These are phyloP conservation scores for Plantago coronopus DNA, from an alignment of 305 asterid genomes.

Conservation along the genomic window DNA sequence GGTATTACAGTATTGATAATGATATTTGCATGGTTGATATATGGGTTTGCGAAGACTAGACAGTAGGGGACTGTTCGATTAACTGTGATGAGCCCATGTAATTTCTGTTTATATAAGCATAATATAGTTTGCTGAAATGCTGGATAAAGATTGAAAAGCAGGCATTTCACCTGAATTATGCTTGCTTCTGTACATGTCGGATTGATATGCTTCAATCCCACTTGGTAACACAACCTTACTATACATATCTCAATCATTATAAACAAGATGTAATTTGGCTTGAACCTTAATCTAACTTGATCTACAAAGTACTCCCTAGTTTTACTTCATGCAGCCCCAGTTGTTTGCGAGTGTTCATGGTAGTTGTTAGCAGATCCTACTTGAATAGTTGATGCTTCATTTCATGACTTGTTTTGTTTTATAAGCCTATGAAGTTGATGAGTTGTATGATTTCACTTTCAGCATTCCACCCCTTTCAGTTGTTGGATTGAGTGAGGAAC, in stretches of 20 bases:
- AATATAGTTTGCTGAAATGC: too few relatives aligned
- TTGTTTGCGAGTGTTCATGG: slow-evolving; percentile 12
- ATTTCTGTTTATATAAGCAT: too few relatives aligned
- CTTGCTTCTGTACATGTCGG: not conserved
- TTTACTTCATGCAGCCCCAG: not conserved
- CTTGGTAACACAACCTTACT: not conserved
- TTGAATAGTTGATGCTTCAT: not conserved
- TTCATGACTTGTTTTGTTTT: not conserved
- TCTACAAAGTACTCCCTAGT: not conserved
- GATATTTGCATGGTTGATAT: too few relatives aligned
- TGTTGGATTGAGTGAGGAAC: slow-evolving; percentile 89
- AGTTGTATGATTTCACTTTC: slow-evolving; percentile 32
- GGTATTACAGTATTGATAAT: too few relatives aligned
- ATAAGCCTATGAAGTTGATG: slow-evolving; percentile 14
- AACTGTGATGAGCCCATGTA: too few relatives aligned
- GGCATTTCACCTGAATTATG: too few relatives aligned
- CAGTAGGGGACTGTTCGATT: too few relatives aligned
- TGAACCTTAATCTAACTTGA: not conserved
- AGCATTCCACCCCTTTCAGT: slow-evolving; percentile 98
- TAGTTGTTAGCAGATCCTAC: not conserved
- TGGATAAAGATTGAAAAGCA: too few relatives aligned
- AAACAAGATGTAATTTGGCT: not conserved
- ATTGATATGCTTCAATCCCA: not conserved
- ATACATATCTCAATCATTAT: not conserved
- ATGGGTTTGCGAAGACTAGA: too few relatives aligned